Evolutionary conservation across 768 basidiomycete genomes (phyloP), one percentile per base, ranked within the genome.

Genomic region (Trametes cingulata): DNA sequence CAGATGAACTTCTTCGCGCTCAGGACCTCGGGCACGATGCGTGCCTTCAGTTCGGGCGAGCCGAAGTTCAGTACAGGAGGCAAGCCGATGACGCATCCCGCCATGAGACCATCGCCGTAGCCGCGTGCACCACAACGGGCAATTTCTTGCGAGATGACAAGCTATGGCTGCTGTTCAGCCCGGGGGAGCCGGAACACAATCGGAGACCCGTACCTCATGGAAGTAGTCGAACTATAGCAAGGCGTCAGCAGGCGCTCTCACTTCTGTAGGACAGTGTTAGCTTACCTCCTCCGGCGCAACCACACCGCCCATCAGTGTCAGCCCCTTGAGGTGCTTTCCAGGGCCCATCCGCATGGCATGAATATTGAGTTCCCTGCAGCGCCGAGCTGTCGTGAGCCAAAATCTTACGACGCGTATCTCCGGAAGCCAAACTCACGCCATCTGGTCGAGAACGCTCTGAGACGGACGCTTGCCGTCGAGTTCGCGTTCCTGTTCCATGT

Each of bases 261-360:
- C 14, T 36, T 51, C 36, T 24, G 35, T n/a, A 22, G 29, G 33
- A 22, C 15, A 22, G 10, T 29, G 24, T 12, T 17, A 13, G 42
- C 68, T n/a, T 29, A 72, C 72, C 71, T 89, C 82, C 71, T 93
- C 90, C 0, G 91, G 89, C 60, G 84, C 83, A 35, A 94, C 88
- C 24, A 88, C 67, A 3, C 90, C 93, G 60, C 79, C 80, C 80
- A 91, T 87, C 9, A 96, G 78, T 15, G 76, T 80, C n/a, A 80
- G 78, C 1, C 95, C 95, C 70, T 91, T 80, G 51, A 95, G 75
- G 66, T 95, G 93, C 68, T 89, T 91, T 19, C 91, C 91, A 1
- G 95, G 95, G 6, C 95, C 95, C 77, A 96, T 81, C n/a, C 93
- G 82, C 93, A 97, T 96, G 9, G 92, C 91, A 71, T 93, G 90